These are phyloP conservation scores for Umbellularia californica DNA, from an alignment of 164 flowering plant genomes.

Conservation along the genomic window DNA sequence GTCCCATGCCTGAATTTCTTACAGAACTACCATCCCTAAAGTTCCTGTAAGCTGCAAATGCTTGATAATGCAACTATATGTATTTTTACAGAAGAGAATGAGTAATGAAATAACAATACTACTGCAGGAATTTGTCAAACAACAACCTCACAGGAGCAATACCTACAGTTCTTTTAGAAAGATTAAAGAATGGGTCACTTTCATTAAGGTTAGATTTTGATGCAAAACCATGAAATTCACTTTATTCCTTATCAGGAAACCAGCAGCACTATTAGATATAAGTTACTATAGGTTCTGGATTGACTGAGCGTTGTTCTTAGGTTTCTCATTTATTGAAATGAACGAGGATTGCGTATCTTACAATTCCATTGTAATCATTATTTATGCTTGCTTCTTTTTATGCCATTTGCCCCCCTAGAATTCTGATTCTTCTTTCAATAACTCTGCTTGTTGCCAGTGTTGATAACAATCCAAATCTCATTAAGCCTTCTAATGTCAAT, in stretches of 20 bases:
- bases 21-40: conserved; percentile 18
- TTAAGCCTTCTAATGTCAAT: not conserved
- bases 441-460: not conserved
- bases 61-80: not conserved
- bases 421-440: no score
- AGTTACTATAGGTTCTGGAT: no score
- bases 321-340: no score
- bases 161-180: not conserved
- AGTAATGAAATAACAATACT: not conserved
- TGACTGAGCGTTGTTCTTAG: no score
- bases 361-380: no score
- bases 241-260: no score
- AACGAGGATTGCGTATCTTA: no score
- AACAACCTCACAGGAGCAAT: not conserved
- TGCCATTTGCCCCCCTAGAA: no score
- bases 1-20: conserved; percentile 30
- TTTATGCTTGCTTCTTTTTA: no score
- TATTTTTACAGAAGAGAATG: no score
- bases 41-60: conserved; percentile 26
- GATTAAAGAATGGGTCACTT: not conserved
- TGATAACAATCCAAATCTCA: not conserved
- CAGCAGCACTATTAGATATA: no score
- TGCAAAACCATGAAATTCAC: no score
- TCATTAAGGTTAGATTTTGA: not conserved
- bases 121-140: not conserved